Percentiles rank a stretch among this genome's conserved stretches.
Conservation (phyloP, 176 grass and related monocot species). For the Carex scoparia region DNA sequence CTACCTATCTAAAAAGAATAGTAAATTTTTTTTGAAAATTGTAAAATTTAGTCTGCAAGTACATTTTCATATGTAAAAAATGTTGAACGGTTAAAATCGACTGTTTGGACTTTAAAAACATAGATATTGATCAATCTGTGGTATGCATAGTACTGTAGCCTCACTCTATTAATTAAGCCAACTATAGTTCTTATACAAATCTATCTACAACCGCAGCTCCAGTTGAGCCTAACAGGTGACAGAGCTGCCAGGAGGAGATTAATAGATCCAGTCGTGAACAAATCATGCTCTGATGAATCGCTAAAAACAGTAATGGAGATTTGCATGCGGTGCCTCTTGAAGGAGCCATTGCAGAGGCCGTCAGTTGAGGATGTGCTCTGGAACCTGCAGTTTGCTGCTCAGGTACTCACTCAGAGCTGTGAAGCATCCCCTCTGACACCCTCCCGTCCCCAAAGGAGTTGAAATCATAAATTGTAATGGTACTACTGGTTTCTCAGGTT, state of each 20-base stretch:
- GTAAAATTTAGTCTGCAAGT: too few relatives aligned
- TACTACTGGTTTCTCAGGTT: constrained; percentile 9
- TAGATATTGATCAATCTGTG: too few relatives aligned
- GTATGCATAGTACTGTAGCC: too few relatives aligned
- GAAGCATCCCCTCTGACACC: constrained; percentile 49
- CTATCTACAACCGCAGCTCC: constrained; percentile 37
- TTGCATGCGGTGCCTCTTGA: constrained; percentile 75
- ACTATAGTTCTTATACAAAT: constrained; percentile 6
- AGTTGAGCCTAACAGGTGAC: constrained; percentile 53
- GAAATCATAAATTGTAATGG: background rate
- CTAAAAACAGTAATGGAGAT: constrained; percentile 79
- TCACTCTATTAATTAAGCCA: background rate
- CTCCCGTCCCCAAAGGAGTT: constrained; percentile 27
- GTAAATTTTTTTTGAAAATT: too few relatives aligned
- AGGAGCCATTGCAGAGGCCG: constrained; percentile 67
- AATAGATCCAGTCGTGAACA: constrained; percentile 50
- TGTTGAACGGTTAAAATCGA: too few relatives aligned
- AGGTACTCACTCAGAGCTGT: constrained; percentile 75
- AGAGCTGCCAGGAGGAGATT: constrained; percentile 56
- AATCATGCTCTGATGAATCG: constrained; percentile 65
- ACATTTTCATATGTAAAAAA: too few relatives aligned
- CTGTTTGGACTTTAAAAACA: too few relatives aligned
- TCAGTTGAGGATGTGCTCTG: constrained; percentile 92
- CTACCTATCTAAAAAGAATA: too few relatives aligned
- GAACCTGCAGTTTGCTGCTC: constrained; percentile 94